Percentiles rank a stretch among this genome's conserved stretches.
Conservation (phyloP, 495 filamentous ascomycete genomes). For the Aspergillus bridgeri region DNA sequence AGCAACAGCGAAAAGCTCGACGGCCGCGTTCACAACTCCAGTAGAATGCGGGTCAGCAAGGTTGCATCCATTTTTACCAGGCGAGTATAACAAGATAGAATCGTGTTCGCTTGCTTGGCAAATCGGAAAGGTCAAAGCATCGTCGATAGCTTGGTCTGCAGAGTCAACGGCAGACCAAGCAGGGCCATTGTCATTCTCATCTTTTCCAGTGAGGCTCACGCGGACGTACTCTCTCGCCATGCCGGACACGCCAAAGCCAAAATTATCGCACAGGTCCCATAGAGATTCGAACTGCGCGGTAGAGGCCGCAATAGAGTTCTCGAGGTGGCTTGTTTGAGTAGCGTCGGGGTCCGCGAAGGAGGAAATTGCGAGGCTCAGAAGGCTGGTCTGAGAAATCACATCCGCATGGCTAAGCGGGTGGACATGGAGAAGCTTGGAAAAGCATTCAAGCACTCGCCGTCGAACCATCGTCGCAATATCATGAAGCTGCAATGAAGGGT, state of each 20-base stretch:
- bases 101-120: conserved; percentile 87
- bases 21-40: conserved; percentile 89
- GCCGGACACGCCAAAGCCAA: conserved; percentile 87
- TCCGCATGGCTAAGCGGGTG: conserved; percentile 79
- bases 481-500: conserved; percentile 81
- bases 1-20: conserved; percentile 85
- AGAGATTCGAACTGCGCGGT: conserved; percentile 85
- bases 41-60: conserved; percentile 83
- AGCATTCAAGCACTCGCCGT: conserved; percentile 89
- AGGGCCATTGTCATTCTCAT: conserved; percentile 52
- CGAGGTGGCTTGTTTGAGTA: conserved; percentile 76
- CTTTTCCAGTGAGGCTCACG: conserved; percentile 66
- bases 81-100: conserved; percentile 73
- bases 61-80: conserved; percentile 39
- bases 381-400: conserved; percentile 82
- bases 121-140: conserved; percentile 66
- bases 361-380: conserved; percentile 86
- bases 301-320: conserved; percentile 89
- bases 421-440: conserved; percentile 81
- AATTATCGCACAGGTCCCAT: conserved; percentile 94
- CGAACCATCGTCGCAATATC: conserved; percentile 93
- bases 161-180: conserved; percentile 61
- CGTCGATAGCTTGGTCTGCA: conserved; percentile 68
- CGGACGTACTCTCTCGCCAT: conserved; percentile 75
- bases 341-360: conserved; percentile 93